phyloP scores from a whole-genome alignment of 306 rosid species.

The Corylus americana region DNA sequence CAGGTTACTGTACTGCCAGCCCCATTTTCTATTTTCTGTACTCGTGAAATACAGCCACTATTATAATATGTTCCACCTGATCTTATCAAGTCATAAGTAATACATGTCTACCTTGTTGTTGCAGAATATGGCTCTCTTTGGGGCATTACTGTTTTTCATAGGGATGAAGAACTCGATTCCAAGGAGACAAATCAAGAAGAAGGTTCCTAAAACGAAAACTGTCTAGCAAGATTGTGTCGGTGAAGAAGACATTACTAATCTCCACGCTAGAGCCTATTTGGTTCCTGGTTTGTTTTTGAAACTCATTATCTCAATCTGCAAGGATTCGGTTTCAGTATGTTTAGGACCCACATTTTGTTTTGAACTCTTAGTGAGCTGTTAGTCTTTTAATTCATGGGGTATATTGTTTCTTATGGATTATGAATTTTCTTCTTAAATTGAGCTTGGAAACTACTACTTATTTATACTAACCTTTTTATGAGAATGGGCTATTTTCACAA shows the following conservation, averaged over 20 bases:
- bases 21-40: background rate
- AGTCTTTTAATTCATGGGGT: background rate
- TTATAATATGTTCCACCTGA: background rate
- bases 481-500: background rate
- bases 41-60: background rate
- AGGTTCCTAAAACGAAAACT: slow-evolving; percentile 54
- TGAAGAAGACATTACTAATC: background rate
- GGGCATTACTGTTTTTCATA: slow-evolving; percentile 64
- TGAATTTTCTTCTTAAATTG: background rate
- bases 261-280: background rate
- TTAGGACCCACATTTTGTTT: background rate
- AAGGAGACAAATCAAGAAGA: slow-evolving; percentile 57
- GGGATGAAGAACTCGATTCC: slow-evolving; percentile 68
- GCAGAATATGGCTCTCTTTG: slow-evolving; percentile 67
- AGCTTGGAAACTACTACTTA: background rate
- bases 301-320: background rate
- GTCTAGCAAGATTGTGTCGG: background rate
- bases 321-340: background rate
- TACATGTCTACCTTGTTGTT: slow-evolving; percentile 10
- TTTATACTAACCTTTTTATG: background rate
- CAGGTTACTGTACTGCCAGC: slow-evolving; percentile 33
- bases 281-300: background rate
- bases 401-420: slow-evolving; percentile 1
- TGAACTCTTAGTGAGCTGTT: background rate
- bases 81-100: background rate